Evolutionary conservation across 768 basidiomycete species (phyloP).

Genomic region (Kwoniella dendrophila): DNA sequence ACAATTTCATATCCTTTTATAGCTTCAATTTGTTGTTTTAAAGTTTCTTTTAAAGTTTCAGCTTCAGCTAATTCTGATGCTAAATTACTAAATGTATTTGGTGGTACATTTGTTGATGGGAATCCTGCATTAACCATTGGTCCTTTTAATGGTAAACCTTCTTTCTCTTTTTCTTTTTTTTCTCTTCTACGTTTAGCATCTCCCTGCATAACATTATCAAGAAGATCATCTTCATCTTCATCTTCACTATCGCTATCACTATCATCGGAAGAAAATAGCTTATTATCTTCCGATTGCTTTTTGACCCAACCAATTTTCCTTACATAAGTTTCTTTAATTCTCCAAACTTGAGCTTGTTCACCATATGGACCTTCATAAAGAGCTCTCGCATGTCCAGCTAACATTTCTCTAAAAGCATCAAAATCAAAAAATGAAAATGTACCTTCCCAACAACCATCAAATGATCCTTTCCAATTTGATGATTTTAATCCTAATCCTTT

Average conservation of each 20-base stretch:
- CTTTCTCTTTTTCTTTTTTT: not conserved
- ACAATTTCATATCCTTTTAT: slow-evolving; percentile 49
- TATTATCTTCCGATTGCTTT: slow-evolving; percentile 1
- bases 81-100: slow-evolving; percentile 26
- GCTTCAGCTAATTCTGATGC: slow-evolving; percentile 40
- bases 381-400: slow-evolving; percentile 62
- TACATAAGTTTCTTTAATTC: slow-evolving; percentile 59
- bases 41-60: slow-evolving; percentile 39
- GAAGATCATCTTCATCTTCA: slow-evolving; percentile 2
- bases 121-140: slow-evolving; percentile 46
- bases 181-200: not conserved
- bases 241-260: not conserved
- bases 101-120: slow-evolving; percentile 29
- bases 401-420: slow-evolving; percentile 64
- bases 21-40: slow-evolving; percentile 40
- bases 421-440: slow-evolving; percentile 71
- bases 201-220: not conserved
- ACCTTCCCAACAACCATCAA: slow-evolving; percentile 53
- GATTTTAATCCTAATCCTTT: slow-evolving; percentile 47
- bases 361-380: slow-evolving; percentile 76
- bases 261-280: not conserved
- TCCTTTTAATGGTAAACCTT: slow-evolving; percentile 37
- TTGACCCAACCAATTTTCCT: slow-evolving; percentile 27
- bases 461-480: slow-evolving; percentile 43
- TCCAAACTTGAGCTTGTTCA: slow-evolving; percentile 88